Conservation (phyloP, 1,284 basidiomycete species). For the Ceratobasidium sp. region DNA sequence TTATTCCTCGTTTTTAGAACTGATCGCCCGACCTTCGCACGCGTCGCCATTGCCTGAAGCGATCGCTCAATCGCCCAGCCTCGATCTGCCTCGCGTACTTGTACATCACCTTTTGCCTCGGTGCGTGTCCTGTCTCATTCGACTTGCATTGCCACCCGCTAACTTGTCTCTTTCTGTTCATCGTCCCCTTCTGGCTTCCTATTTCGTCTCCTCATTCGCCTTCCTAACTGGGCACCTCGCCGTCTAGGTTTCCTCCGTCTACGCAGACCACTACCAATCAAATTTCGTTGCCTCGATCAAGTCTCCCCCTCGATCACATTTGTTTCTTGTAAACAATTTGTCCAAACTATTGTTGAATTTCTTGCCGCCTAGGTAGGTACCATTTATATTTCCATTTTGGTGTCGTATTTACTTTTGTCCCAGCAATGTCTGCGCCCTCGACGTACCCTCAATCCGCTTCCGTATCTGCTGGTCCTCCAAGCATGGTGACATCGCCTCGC, state of each 20-base stretch:
- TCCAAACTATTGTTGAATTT: not conserved
- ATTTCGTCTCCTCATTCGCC: conserved; percentile 5
- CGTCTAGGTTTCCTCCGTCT: not conserved
- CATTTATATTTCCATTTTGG: not conserved
- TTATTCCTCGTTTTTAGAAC: too few relatives aligned
- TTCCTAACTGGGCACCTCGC: conserved; percentile 12
- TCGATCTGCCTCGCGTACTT: too few relatives aligned
- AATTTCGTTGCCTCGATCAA: conserved; percentile 38
- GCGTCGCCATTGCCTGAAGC: too few relatives aligned
- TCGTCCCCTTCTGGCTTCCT: too few relatives aligned
- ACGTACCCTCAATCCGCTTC: conserved; percentile 36
- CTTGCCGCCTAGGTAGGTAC: not conserved
- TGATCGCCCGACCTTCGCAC: too few relatives aligned
- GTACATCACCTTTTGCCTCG: too few relatives aligned
- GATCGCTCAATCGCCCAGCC: too few relatives aligned
- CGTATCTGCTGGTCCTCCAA: conserved; percentile 33
- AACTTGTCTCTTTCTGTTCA: too few relatives aligned
- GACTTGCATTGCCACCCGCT: too few relatives aligned
- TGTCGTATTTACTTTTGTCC: not conserved
- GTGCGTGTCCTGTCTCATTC: too few relatives aligned
- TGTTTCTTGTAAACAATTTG: conserved; percentile 20
- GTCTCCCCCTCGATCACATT: conserved; percentile 26
- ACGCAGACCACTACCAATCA: conserved; percentile 31
- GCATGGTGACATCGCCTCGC: conserved; percentile 49
- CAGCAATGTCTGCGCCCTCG: conserved; percentile 35